Conservation (phyloP, 2,329 filamentous ascomycete genomes). For the Colletotrichum musae region DNA sequence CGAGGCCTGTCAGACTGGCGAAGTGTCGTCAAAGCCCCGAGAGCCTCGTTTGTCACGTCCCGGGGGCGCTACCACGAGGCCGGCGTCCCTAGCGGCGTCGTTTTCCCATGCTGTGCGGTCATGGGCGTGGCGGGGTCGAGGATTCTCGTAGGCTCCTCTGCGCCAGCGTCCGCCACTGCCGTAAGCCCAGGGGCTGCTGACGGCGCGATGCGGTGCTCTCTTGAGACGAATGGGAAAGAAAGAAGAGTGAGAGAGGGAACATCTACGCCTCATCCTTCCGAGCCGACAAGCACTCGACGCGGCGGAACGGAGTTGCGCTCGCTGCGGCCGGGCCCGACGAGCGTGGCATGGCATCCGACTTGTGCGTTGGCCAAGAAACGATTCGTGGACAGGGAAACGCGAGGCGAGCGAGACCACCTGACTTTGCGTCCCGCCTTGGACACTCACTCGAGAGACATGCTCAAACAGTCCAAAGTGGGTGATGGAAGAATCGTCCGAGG, state of each 20-base stretch:
- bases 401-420: slow-evolving; percentile 32
- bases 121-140: neutral
- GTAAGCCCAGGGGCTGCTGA: slow-evolving; percentile 17
- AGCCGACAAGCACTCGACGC: neutral
- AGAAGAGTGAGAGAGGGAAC: neutral
- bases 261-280: slow-evolving; percentile 23
- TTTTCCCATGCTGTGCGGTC: slow-evolving; percentile 1
- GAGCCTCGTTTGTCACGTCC: slow-evolving; percentile 3
- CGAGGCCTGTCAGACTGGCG: slow-evolving; percentile 13
- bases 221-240: neutral
- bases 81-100: slow-evolving; percentile 20
- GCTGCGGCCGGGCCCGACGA: slow-evolving; percentile 4
- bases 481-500: neutral
- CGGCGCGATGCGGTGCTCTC: neutral
- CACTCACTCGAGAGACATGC: neutral
- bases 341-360: slow-evolving; percentile 10
- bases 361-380: slow-evolving; percentile 34
- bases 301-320: neutral
- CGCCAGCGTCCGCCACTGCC: slow-evolving; percentile 24
- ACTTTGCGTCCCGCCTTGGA: slow-evolving; percentile 13
- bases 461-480: neutral
- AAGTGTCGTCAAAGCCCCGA: neutral
- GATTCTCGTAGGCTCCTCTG: slow-evolving; percentile 1
- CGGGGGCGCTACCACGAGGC: neutral
- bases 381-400: slow-evolving; percentile 10